Base-by-base conservation (phyloP, 352 stramenopile species). In the Pythium utonaiense region DNA sequence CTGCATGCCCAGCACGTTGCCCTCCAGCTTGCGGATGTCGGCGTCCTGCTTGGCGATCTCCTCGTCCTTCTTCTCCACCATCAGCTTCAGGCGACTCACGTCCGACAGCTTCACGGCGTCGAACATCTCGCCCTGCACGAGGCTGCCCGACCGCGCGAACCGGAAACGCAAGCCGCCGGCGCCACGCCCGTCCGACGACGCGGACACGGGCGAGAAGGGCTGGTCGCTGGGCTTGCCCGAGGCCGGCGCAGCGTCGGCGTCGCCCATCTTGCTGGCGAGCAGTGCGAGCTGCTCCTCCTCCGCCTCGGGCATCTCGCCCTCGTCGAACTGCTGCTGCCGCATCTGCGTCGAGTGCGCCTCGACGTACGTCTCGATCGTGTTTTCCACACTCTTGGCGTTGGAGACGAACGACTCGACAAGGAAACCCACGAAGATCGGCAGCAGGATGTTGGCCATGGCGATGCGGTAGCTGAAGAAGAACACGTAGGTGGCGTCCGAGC, bases 381-480 rank as follows among this genome's bases (percentile, higher is more conserved):
- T 80, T 57, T 93, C 77, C 0, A 88, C 70, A 1, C 64, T 78
- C 67, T 89, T 89, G 51, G 77, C 78, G 53, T 89, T 93, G 12
- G 80, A 89, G 2, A 86, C 79, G 49, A 93, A 93, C 22, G 80
- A 89, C 60, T 93, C 84, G 22, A 93, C 84, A 19, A 93, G 69
- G 66, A 93, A 93, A 86, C 84, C 84, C 22, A 91, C 82, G 50
- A 93, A 89, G 57, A 93, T 93, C 6, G 84, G 84, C 41, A 93
- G 61, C 36, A 93, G 58, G 44, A 93, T 89, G 62, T 90, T 93
- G 60, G 70, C 81, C 70, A 93, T 91, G 1, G 80, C 78, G 62
- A 93, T 89, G 51, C 84, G 84, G 69, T 88, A 93, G 19, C 68
- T 75, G 61, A 93, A 93, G 59, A 93, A 93, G 60, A 89, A 93